Conservation (phyloP, 2,329 filamentous ascomycete genomes). For the Hymenoscyphus infarciens region DNA sequence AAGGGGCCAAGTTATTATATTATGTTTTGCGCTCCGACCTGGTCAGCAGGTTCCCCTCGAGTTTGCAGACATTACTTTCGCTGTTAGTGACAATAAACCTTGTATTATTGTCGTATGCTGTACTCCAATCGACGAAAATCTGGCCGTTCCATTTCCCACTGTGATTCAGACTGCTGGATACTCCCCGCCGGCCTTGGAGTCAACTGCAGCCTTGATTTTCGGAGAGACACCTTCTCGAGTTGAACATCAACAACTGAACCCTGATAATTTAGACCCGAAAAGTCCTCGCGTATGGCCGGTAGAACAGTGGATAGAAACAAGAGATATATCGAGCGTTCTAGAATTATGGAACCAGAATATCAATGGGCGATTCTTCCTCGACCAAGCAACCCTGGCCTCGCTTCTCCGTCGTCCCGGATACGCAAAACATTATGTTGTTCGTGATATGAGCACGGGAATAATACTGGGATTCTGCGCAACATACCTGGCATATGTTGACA, state of each 20-base stretch:
- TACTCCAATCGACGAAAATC: conserved; percentile 39
- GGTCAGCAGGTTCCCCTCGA: conserved; percentile 50
- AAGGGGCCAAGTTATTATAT: conserved; percentile 42
- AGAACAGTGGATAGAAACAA: conserved; percentile 32
- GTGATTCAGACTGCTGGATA: conserved; percentile 50
- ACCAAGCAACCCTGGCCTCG: conserved; percentile 40
- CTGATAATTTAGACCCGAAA: neutral
- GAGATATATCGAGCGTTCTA: conserved; percentile 28
- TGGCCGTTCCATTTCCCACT: conserved; percentile 46
- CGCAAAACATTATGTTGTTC: conserved; percentile 54
- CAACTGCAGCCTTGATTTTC: conserved; percentile 51
- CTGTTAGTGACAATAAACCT: conserved; percentile 46
- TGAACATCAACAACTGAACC: neutral
- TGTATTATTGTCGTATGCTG: conserved; percentile 53
- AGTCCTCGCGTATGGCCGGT: conserved; percentile 31
- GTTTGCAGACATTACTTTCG: conserved; percentile 41
- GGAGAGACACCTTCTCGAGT: conserved; percentile 33
- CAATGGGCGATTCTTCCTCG: conserved; percentile 43
- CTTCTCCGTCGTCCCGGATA: conserved; percentile 54
- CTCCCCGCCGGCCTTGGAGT: conserved; percentile 44
- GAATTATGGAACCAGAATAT: conserved; percentile 30
- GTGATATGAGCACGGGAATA: conserved; percentile 42
- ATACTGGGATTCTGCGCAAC: conserved; percentile 58
- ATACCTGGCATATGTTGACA: conserved; percentile 55
- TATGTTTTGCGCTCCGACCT: conserved; percentile 41